Evolutionary conservation across 2,329 filamentous ascomycete species (phyloP).

Genomic region (Cercospora sp.): DNA sequence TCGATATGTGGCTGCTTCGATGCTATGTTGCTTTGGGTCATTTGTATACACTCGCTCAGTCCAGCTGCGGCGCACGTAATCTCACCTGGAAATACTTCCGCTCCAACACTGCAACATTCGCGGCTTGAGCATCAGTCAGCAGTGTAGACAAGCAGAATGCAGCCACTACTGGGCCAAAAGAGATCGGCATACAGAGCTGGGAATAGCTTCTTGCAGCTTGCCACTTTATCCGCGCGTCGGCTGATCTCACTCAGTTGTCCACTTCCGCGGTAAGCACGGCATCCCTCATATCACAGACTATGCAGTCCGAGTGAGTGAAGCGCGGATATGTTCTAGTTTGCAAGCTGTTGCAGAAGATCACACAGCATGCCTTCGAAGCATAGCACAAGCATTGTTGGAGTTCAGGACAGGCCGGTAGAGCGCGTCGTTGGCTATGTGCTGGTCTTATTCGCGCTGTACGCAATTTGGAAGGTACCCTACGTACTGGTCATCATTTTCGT

Average conservation of each 20-base stretch:
- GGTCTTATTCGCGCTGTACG: background rate
- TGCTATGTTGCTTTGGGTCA: background rate
- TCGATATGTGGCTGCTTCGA: background rate
- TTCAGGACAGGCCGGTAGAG: background rate
- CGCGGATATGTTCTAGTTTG: background rate
- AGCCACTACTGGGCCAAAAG: no score
- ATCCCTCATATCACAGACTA: background rate
- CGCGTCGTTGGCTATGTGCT: background rate
- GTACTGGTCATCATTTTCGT: background rate
- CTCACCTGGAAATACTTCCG: conserved; percentile 5
- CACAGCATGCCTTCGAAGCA: background rate
- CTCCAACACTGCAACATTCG: background rate
- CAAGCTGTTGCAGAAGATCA: background rate
- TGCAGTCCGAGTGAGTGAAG: background rate
- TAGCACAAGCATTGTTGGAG: background rate
- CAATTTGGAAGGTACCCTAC: background rate
- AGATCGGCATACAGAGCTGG: background rate
- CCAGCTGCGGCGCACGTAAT: background rate
- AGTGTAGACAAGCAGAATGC: background rate
- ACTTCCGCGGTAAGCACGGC: background rate
- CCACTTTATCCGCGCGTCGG: background rate
- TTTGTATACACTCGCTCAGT: background rate
- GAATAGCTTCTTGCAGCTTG: background rate
- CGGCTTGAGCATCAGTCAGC: background rate
- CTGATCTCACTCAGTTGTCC: background rate